These are phyloP conservation scores for Sphagnurus paluster DNA, from an alignment of 1,284 basidiomycete species.

Conservation along the genomic window DNA sequence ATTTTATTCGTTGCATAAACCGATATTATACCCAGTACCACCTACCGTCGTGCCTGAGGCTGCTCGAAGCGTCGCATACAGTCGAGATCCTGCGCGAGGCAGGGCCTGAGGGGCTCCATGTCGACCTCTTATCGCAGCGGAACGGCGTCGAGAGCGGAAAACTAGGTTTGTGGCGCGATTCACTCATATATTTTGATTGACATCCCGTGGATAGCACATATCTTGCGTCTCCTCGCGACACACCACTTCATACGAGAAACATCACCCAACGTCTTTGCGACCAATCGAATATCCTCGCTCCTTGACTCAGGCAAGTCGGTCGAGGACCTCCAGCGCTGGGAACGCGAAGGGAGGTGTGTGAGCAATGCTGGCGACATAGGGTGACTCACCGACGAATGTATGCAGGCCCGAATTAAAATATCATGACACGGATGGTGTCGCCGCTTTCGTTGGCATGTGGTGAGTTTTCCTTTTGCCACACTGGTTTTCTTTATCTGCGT, in stretches of 20 bases:
- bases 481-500: not conserved
- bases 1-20: conserved; percentile 1
- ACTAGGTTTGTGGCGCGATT: conserved; percentile 38
- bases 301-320: conserved; percentile 62
- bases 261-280: conserved; percentile 64
- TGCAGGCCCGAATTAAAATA: conserved; percentile 63
- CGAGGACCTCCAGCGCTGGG: conserved; percentile 31
- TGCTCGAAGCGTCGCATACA: conserved; percentile 66
- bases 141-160: conserved; percentile 47
- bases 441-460: conserved; percentile 69
- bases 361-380: too few relatives aligned
- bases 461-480: conserved; percentile 30
- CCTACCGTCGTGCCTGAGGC: conserved; percentile 65
- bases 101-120: conserved; percentile 56
- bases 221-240: conserved; percentile 68
- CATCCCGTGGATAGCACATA: conserved; percentile 46
- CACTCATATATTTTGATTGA: not conserved
- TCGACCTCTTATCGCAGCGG: conserved; percentile 50
- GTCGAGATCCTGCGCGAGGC: conserved; percentile 66
- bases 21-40: conserved; percentile 50
- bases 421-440: conserved; percentile 56
- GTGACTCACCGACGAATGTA: too few relatives aligned
- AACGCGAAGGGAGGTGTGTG: conserved; percentile 32
- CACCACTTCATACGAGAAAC: conserved; percentile 69
- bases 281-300: conserved; percentile 65